Evolutionary conservation across 208 protist species (phyloP), one percentile per base, ranked within the genome.

Genomic region (Leishmania tropica): DNA sequence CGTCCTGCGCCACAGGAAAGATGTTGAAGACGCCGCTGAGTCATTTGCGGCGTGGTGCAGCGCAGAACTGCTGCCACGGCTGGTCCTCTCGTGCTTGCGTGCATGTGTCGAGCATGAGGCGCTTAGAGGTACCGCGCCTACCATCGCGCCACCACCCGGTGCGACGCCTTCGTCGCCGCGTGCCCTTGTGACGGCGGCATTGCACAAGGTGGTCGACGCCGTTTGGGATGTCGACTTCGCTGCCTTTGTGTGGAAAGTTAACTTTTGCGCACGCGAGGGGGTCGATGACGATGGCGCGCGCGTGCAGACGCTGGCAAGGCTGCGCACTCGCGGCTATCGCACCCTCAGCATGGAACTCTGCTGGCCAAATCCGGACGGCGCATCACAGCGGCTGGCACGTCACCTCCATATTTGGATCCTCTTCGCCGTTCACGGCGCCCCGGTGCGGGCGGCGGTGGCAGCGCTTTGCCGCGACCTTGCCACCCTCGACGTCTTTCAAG

Each of bases 401-500:
- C 78, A 71, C 21, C 42, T 86, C 45, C 64, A 76, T 1, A 53
- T 79, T 48, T 86, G 83, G 83, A 54, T 83, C 65, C 79, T 86
- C 75, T 80, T 86, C 54, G n/a, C 78, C 28, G 74, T 35, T 1
- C 75, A 86, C 40, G 5, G 17, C 37, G 21, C 42, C 56, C 11
- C 45, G 28, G 62, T 75, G 65, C 15, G 45, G 21, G 54, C 45
- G 40, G 62, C 79, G 24, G 68, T 83, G n/a, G 70, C 81, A n/a
- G 54, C 78, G n/a, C 72, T 92, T 37, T 85, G 89, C 51, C 86
- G 83, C 71, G 89, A 94, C 58, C 75, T 92, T 45, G 88, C 85
- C 35, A 86, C 83, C 7, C 71, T 93, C 42, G 89, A 95, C 45
- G 62, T 83, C 56, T 48, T 65, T 64, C 56, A 68, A 40, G 75